phyloP scores from a whole-genome alignment of 257 asterid genomes.

The Vinca minor region DNA sequence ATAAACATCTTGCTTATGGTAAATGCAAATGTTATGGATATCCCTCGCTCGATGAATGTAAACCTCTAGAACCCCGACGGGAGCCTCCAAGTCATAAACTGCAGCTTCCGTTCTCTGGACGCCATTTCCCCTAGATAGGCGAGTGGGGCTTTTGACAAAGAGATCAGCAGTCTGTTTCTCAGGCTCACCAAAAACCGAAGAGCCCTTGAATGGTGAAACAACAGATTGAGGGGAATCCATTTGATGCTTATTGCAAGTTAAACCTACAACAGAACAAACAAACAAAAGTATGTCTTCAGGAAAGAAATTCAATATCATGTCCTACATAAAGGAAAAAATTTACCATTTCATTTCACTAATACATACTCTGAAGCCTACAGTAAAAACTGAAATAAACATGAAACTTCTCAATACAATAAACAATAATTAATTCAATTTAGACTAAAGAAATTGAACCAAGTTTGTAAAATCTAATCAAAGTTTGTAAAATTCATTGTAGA shows the following conservation, averaged over 20 bases:
- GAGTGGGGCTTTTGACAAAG: slow-evolving; percentile 24
- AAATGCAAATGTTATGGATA: slow-evolving; percentile 91
- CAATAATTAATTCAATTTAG: neutral
- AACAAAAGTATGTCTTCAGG: neutral
- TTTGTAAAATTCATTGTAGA: no score
- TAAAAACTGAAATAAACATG: neutral
- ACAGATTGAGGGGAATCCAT: slow-evolving; percentile 96
- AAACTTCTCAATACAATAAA: neutral
- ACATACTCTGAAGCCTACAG: no score
- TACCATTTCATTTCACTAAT: neutral
- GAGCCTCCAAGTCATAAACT: slow-evolving; percentile 27
- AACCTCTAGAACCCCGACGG: slow-evolving; percentile 67
- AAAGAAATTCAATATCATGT: neutral
- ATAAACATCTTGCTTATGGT: slow-evolving; percentile 89
- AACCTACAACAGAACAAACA: slow-evolving; percentile 29
- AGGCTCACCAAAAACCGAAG: slow-evolving; percentile 38
- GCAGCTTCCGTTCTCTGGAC: slow-evolving; percentile 31
- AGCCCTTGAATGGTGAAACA: slow-evolving; percentile 68
- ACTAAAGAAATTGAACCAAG: no score
- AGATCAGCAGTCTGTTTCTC: slow-evolving; percentile 45
- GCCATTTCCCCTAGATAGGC: slow-evolving; percentile 25
- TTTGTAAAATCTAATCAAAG: no score
- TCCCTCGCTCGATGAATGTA: slow-evolving; percentile 82
- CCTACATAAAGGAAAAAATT: neutral
- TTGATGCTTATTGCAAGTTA: slow-evolving; percentile 17